Conservation (phyloP, 805 yeast species). For the Pichia membranifaciens region DNA sequence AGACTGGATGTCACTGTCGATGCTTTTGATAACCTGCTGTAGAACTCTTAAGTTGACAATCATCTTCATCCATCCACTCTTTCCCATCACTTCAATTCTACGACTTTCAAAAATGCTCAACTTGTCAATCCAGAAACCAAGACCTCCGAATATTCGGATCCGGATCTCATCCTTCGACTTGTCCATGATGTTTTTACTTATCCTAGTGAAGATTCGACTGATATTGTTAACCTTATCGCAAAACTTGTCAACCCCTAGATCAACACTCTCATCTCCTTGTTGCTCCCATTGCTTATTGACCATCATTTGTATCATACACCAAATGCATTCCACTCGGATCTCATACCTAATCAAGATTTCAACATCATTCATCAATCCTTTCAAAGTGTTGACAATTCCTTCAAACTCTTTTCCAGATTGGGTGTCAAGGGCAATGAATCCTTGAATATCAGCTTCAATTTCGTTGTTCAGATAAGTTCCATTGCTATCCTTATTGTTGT, state of each 20-base stretch:
- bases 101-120: constrained; percentile 48
- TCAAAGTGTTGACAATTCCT: constrained; percentile 30
- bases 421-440: constrained; percentile 25
- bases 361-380: constrained; percentile 33
- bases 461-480: neutral
- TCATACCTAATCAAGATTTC: constrained; percentile 52
- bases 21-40: constrained; percentile 62
- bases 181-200: constrained; percentile 7
- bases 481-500: neutral
- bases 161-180: constrained; percentile 9
- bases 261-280: constrained; percentile 13
- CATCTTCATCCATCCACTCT: constrained; percentile 53
- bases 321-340: constrained; percentile 31
- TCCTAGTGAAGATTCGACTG: constrained; percentile 12
- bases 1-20: constrained; percentile 24
- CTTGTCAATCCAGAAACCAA: constrained; percentile 36
- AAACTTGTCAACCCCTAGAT: constrained; percentile 14
- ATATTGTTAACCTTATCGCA: constrained; percentile 15
- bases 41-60: constrained; percentile 56
- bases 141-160: constrained; percentile 15
- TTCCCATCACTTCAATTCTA: constrained; percentile 45
- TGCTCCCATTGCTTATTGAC: constrained; percentile 9
- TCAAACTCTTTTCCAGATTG: constrained; percentile 33
- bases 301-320: constrained; percentile 15
- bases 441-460: neutral